phyloP scores from a whole-genome alignment of 495 filamentous ascomycete species.

The Cenococcum geophilum region DNA sequence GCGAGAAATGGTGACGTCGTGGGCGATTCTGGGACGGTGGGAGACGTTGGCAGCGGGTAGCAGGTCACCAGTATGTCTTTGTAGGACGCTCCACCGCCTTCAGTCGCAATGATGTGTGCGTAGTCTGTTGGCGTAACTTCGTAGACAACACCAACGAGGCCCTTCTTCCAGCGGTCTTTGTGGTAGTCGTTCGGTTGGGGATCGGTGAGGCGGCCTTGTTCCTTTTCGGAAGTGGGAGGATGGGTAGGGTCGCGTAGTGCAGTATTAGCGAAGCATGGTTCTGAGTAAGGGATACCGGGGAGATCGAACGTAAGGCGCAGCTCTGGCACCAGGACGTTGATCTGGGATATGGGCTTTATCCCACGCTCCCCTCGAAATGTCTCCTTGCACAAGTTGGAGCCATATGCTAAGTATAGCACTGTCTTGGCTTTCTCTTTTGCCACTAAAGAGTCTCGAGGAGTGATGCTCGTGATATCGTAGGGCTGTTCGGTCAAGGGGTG shows the following conservation, averaged over 20 bases:
- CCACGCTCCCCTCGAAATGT: constrained; percentile 70
- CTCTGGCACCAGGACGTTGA: constrained; percentile 73
- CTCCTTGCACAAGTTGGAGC: constrained; percentile 73
- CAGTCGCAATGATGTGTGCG: constrained; percentile 77
- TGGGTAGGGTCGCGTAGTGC: constrained; percentile 45
- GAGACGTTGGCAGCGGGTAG: constrained; percentile 48
- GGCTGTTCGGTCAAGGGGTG: constrained; percentile 19
- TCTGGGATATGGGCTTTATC: constrained; percentile 68
- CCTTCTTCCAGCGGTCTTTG: constrained; percentile 61
- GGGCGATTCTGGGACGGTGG: constrained; percentile 36
- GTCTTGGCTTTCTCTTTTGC: constrained; percentile 40
- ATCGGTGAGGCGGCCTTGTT: too few relatives aligned
- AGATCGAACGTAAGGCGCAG: constrained; percentile 78
- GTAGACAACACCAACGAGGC: constrained; percentile 88
- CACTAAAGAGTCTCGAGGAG: not conserved
- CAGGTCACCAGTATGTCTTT: constrained; percentile 75
- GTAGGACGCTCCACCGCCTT: constrained; percentile 79
- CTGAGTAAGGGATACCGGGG: constrained; percentile 74
- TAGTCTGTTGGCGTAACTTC: constrained; percentile 80
- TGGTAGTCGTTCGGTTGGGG: constrained; percentile 33
- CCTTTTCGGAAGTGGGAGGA: not conserved
- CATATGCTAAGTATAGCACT: constrained; percentile 89
- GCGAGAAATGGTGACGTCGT: constrained; percentile 40
- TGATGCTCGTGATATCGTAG: not conserved
- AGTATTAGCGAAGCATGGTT: constrained; percentile 90